Conservation (phyloP, 1,284 basidiomycete species). For the Ceratobasidium sp. region DNA sequence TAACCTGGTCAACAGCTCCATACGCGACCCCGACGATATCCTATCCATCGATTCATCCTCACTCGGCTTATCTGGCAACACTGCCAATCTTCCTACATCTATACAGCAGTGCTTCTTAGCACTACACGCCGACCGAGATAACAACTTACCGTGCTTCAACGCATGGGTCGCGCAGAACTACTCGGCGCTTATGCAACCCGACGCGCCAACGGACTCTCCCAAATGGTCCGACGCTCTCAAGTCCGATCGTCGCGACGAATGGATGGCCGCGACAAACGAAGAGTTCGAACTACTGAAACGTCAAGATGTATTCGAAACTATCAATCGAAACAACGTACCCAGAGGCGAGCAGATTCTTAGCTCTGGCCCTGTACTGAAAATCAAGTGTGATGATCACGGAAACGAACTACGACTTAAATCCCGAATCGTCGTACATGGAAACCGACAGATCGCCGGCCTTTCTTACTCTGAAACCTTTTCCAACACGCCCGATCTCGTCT, state of each 20-base stretch:
- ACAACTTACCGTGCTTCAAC: background rate
- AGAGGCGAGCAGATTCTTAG: background rate
- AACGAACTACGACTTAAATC: background rate
- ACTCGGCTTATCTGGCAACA: background rate
- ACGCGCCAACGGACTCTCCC: background rate
- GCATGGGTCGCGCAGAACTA: background rate
- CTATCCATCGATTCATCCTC: background rate
- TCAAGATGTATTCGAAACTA: background rate
- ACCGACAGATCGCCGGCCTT: conserved; percentile 9
- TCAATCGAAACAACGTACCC: background rate
- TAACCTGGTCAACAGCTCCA: background rate
- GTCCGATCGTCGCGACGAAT: background rate
- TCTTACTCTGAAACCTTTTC: conserved; percentile 11
- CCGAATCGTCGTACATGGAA: background rate
- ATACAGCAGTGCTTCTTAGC: background rate
- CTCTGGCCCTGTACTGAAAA: background rate
- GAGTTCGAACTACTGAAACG: background rate
- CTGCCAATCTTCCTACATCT: background rate
- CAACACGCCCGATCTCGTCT: conserved; percentile 11
- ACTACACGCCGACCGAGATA: background rate
- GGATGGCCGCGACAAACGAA: conserved; percentile 1
- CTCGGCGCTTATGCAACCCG: background rate
- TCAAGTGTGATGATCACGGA: conserved; percentile 4
- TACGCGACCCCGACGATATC: conserved; percentile 5
- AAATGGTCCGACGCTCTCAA: conserved; percentile 26